Percentiles rank a stretch among this genome's conserved stretches.
phyloP scores from a whole-genome alignment of 1,284 basidiomycete genomes.

The Sporisorium reilianum region DNA sequence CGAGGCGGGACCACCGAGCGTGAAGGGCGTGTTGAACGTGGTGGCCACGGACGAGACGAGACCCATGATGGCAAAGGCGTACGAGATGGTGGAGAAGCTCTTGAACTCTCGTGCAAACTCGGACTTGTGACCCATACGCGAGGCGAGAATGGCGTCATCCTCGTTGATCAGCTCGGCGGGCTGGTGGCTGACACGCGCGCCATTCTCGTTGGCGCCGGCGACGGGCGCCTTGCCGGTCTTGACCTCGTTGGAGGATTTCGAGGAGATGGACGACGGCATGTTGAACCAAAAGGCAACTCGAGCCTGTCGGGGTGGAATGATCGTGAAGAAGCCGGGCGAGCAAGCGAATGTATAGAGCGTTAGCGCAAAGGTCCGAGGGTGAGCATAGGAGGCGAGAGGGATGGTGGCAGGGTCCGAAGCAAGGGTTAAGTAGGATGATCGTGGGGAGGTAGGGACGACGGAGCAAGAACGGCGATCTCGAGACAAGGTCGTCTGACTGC shows the following conservation, averaged over 20 bases:
- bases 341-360: neutral
- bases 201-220: constrained; percentile 25
- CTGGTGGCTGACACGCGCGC: constrained; percentile 52
- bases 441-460: neutral
- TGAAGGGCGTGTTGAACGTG: constrained; percentile 67
- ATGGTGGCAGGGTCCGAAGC: constrained; percentile 4
- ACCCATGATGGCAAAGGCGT: constrained; percentile 68
- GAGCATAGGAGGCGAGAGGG: constrained; percentile 18
- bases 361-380: constrained; percentile 11
- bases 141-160: constrained; percentile 63
- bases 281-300: neutral
- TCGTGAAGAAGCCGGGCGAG: neutral
- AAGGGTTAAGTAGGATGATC: constrained; percentile 9
- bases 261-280: constrained; percentile 46
- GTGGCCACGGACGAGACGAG: constrained; percentile 67
- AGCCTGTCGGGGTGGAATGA: neutral
- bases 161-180: constrained; percentile 52
- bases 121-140: constrained; percentile 63
- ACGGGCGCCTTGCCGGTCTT: constrained; percentile 37
- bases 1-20: constrained; percentile 60
- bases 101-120: constrained; percentile 69
- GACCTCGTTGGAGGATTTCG: constrained; percentile 44
- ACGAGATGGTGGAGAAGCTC: constrained; percentile 67
- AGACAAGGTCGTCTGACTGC: neutral
- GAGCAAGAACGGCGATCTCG: neutral